These are phyloP conservation scores for Fusarium palustre DNA, from an alignment of 2,329 filamentous ascomycete species.

Conservation along the genomic window DNA sequence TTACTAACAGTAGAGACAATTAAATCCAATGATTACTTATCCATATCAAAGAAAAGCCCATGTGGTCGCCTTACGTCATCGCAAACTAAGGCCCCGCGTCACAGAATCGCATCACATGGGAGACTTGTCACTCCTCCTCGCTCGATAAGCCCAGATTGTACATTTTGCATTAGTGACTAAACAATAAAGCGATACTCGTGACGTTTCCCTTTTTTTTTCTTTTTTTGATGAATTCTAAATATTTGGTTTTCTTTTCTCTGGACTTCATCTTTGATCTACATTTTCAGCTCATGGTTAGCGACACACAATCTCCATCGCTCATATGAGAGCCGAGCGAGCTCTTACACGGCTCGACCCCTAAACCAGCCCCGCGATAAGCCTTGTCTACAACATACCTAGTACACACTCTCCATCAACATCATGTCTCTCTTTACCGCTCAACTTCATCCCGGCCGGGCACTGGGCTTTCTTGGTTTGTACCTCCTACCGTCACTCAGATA, in stretches of 20 bases:
- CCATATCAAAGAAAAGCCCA: conserved; percentile 12
- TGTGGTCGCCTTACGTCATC: conserved; percentile 42
- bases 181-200: conserved; percentile 30
- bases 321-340: conserved; percentile 30
- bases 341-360: conserved; percentile 37
- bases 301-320: conserved; percentile 7
- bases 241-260: not conserved
- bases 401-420: conserved; percentile 23
- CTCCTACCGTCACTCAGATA: not conserved
- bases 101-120: conserved; percentile 41
- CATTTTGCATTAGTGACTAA: not conserved
- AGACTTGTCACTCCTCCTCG: conserved; percentile 39
- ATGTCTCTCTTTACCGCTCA: conserved; percentile 69
- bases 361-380: conserved; percentile 36
- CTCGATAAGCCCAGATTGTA: conserved; percentile 15
- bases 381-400: not conserved
- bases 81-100: conserved; percentile 27
- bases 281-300: conserved; percentile 22
- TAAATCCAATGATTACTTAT: not conserved
- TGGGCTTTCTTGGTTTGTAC: conserved; percentile 69
- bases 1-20: not conserved
- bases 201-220: conserved; percentile 20
- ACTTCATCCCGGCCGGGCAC: conserved; percentile 73
- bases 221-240: not conserved
- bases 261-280: not conserved